Evolutionary conservation across 129 eudicot species (phyloP).

Genomic region (Solidago caesia): DNA sequence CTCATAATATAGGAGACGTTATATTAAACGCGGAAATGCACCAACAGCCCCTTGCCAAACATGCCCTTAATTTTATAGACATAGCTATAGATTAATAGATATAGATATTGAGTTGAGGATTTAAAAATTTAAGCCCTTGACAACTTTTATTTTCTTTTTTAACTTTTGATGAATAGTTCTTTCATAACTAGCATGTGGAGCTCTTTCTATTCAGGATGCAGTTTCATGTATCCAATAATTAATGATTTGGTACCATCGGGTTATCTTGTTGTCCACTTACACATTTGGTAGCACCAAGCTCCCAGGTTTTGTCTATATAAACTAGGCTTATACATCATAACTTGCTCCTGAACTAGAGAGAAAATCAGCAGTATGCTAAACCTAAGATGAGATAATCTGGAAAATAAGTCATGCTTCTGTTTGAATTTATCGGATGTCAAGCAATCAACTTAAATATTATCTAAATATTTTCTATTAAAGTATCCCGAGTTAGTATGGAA

Average conservation of each 20-base stretch:
- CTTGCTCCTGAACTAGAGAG: not conserved
- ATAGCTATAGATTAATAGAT: not conserved
- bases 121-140: slow-evolving; percentile 23
- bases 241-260: not conserved
- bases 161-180: not conserved
- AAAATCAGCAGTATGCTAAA: not conserved
- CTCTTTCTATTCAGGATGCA: not conserved
- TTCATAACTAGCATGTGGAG: not conserved
- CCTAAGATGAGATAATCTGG: not conserved
- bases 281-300: not conserved
- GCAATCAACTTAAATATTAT: not conserved
- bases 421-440: not conserved
- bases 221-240: not conserved
- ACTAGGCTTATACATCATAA: not conserved
- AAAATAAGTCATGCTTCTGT: not conserved
- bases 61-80: too few species aligned
- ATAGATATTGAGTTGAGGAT: slow-evolving; percentile 19
- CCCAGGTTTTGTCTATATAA: not conserved
- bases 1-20: too few species aligned
- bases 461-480: too few species aligned
- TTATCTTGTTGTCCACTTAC: not conserved
- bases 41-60: too few species aligned
- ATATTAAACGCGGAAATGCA: too few species aligned
- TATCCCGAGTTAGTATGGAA: not conserved
- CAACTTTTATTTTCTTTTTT: too few species aligned